phyloP scores from a whole-genome alignment of 2,329 filamentous ascomycete genomes.

The Annulohypoxylon truncatum region DNA sequence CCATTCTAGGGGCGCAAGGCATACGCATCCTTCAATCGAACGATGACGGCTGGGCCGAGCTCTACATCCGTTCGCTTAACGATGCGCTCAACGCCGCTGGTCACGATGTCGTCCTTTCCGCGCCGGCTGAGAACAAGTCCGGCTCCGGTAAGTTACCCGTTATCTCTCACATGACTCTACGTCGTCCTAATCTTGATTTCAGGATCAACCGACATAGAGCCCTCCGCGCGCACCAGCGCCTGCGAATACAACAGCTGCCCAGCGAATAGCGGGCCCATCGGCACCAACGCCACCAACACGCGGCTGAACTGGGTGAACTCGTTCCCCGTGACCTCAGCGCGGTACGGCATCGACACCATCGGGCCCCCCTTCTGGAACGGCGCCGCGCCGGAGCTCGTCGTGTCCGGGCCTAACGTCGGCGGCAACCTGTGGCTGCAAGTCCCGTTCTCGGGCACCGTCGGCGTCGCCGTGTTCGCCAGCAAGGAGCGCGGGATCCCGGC shows the following conservation, averaged over 20 bases:
- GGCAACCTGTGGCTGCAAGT: conserved; percentile 67
- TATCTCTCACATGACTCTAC: not conserved
- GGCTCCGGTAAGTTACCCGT: conserved; percentile 66
- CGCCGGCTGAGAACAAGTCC: conserved; percentile 74
- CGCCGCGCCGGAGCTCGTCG: conserved; percentile 69
- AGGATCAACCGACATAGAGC: conserved; percentile 66
- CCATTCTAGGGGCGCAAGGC: conserved; percentile 40
- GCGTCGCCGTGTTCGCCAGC: conserved; percentile 70
- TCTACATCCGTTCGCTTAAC: conserved; percentile 71
- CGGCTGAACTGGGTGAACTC: conserved; percentile 79
- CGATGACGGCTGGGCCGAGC: conserved; percentile 80
- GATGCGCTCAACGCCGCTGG: conserved; percentile 64
- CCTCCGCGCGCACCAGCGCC: conserved; percentile 58
- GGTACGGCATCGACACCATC: conserved; percentile 69
- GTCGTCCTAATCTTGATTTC: conserved; percentile 10
- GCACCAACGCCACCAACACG: conserved; percentile 66
- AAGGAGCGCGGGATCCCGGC: conserved; percentile 67
- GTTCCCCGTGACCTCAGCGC: conserved; percentile 72
- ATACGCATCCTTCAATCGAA: conserved; percentile 73
- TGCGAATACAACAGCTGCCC: conserved; percentile 74
- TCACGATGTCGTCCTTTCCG: conserved; percentile 72
- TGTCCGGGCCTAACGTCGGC: conserved; percentile 72
- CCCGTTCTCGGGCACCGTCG: conserved; percentile 74
- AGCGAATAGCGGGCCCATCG: conserved; percentile 64
- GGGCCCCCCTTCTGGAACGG: conserved; percentile 65